Evolutionary conservation across 192 early-diverging fungal genomes (phyloP), one percentile per base, ranked within the genome.

Genomic region (Diversispora epigaea): DNA sequence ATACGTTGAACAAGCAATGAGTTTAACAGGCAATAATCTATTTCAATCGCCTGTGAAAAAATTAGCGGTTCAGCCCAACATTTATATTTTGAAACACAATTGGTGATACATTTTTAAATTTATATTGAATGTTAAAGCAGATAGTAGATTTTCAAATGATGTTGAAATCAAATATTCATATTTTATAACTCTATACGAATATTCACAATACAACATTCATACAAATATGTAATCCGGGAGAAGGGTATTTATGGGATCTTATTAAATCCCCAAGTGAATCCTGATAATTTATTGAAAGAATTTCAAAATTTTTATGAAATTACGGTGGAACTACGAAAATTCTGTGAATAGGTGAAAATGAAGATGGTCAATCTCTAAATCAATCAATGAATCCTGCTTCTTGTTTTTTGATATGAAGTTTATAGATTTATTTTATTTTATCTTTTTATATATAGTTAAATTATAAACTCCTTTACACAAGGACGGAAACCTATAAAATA

Each of bases 141-240:
- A 98, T 76, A 56, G 75, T 39, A 68, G 78, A 39, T 96, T 94
- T 71, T 91, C 93, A 1, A 81, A 84, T 19, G 80, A 84, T 7
- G 73, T 86, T 0, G 83, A 89, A 9, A 67, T 85, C 10, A 87
- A 78, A 76, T 86, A 86, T 69, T 86, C 89, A 1, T 90, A 91
- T 79, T 75, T 85, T 19, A 82, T 87, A 25, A 85, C 89, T 2
- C 84, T 84, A 3, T 93, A 91, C 80, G 84, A 86, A 78, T 86
- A 93, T 77, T 92, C 93, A 58, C 97, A 99, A 79, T 98, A 91
- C 72, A 8, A 95, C 94, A 2, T 96, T 97, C 85, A 89, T 99
- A 55, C 96, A 97, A 76, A 93, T 99, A 25, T 83, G 86, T 19
- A 84, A 86, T 4, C 86, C 90, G 3, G 87, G 87, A 4, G 80